Percentiles rank a stretch among this genome's conserved stretches.
phyloP scores from a whole-genome alignment of 23 red algal genomes.

The Cyanidium caldarium region DNA sequence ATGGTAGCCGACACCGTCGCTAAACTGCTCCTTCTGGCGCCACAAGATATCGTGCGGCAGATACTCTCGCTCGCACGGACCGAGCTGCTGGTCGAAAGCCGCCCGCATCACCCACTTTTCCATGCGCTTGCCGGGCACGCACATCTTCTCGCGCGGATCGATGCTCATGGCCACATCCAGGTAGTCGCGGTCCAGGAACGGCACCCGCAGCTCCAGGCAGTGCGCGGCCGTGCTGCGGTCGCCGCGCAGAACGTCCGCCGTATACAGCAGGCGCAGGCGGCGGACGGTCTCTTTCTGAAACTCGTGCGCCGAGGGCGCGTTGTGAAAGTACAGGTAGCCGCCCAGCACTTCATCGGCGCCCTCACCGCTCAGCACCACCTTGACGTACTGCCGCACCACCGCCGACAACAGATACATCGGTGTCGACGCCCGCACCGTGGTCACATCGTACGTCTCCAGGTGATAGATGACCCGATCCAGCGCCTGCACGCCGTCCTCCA shows the following conservation, averaged over 20 bases:
- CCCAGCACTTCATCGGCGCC: slow-evolving; percentile 88
- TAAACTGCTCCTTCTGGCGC: slow-evolving; percentile 92
- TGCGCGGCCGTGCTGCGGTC: slow-evolving; percentile 85
- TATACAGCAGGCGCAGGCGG: slow-evolving; percentile 56
- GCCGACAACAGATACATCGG: slow-evolving; percentile 58
- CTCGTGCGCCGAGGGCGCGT: slow-evolving; percentile 26
- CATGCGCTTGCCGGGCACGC: slow-evolving; percentile 19
- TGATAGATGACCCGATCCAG: slow-evolving; percentile 68
- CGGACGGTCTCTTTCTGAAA: slow-evolving; percentile 74
- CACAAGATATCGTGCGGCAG: slow-evolving; percentile 77
- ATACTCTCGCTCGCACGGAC: slow-evolving; percentile 19
- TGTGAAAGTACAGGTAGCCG: slow-evolving; percentile 89
- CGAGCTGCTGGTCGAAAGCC: slow-evolving; percentile 22
- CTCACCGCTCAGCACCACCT: slow-evolving; percentile 90
- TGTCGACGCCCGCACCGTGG: slow-evolving; percentile 78
- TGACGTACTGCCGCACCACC: slow-evolving; percentile 61
- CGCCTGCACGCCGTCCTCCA: slow-evolving; percentile 57
- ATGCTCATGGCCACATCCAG: slow-evolving; percentile 65
- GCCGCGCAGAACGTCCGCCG: slow-evolving; percentile 78
- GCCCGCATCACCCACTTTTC: slow-evolving; percentile 52
- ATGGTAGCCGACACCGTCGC: slow-evolving; percentile 70
- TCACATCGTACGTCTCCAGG: slow-evolving; percentile 83
- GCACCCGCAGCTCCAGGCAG: slow-evolving; percentile 85
- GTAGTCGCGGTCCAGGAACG: slow-evolving; percentile 94
- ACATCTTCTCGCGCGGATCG: slow-evolving; percentile 22